Base-by-base conservation (phyloP, 2,329 filamentous ascomycete genomes). In the Epichloe brachyelytri region DNA sequence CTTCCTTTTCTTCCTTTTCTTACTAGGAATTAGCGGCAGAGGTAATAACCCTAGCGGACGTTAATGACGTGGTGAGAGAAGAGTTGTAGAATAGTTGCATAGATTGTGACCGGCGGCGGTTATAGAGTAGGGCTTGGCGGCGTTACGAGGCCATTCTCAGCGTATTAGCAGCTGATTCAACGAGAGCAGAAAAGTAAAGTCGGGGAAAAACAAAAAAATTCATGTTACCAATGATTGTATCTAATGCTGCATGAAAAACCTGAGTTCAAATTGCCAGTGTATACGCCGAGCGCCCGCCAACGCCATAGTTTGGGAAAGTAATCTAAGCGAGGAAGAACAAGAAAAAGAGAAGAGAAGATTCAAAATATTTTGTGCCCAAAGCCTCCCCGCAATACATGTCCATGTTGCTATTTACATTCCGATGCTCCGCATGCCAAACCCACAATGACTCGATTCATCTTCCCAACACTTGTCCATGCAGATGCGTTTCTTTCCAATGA, bases 401-500 rank as follows among this genome's bases (percentile, higher is more conserved):
- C 36, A 30, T 10, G 26, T 30, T 30, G 26, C 26, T 30, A 30
- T 30, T 30, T 30, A 30, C 26, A 30, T 10, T 30, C 8, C 26
- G 5, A 30, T 10, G 26, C 8, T 30, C 26, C 2, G 3, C 8
- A 30, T 30, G 26, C 3, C 8, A 30, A 30, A 1, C 3, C 8
- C 26, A 30, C 26, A 10, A 30, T 1, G 11, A 4, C 8, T 30
- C 26, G 26, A 10, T 30, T 30, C 26, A 30, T 30, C 26, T 30
- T 4, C 8, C 26, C 26, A 30, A 10, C 26, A 30, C 8, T 30
- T 4, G 26, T 30, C 3, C 26, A 30, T 30, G 26, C 26, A 30
- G 26, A 30, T 51, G 63, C 39, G 58, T 50, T 39, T 52, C 53
- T 17, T 48, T 55, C 58, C 63, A 63, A 37, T 61, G 60, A n/a